Evolutionary conservation across 2,329 filamentous ascomycete genomes (phyloP).

Genomic region (Ciborinia camelliae): DNA sequence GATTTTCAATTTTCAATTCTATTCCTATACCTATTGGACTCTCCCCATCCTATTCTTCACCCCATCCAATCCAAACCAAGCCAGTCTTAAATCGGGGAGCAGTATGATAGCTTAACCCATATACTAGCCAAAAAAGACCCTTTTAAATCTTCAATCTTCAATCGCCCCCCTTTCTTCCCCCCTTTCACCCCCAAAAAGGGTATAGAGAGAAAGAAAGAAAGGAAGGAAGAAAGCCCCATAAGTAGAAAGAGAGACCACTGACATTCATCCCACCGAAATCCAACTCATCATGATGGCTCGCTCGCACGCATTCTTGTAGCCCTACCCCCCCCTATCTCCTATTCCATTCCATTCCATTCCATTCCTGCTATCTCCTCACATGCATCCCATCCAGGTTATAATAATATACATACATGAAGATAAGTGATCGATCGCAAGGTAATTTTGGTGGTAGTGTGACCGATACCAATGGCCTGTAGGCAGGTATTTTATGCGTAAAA

Average conservation of each 20-base stretch:
- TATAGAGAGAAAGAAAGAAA: not conserved
- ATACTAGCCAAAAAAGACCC: not conserved
- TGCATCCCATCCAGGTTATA: too few relatives aligned
- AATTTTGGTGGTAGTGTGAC: not conserved
- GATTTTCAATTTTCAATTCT: not conserved
- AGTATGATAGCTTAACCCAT: slow-evolving; percentile 15
- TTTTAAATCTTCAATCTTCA: not conserved
- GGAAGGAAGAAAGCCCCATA: not conserved
- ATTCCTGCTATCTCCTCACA: too few relatives aligned
- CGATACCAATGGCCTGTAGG: too few relatives aligned
- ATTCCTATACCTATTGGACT: not conserved
- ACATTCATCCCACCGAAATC: too few relatives aligned
- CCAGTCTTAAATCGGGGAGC: slow-evolving; percentile 1
- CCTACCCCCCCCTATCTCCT: not conserved
- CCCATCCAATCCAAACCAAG: not conserved
- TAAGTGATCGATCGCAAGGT: slow-evolving; percentile 5
- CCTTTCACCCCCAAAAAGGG: not conserved
- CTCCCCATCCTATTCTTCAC: not conserved
- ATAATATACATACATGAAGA: slow-evolving; percentile 15
- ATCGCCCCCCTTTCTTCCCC: not conserved
- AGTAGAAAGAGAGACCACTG: too few relatives aligned
- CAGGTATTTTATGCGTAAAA: slow-evolving; percentile 5
- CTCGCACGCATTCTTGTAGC: too few relatives aligned
- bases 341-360: not conserved
- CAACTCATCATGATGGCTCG: not conserved